A percentile compares a stretch with the other conserved stretches of the same genome.
Conservation (phyloP, 129 eudicot species). For the Pittosporum tobira region DNA sequence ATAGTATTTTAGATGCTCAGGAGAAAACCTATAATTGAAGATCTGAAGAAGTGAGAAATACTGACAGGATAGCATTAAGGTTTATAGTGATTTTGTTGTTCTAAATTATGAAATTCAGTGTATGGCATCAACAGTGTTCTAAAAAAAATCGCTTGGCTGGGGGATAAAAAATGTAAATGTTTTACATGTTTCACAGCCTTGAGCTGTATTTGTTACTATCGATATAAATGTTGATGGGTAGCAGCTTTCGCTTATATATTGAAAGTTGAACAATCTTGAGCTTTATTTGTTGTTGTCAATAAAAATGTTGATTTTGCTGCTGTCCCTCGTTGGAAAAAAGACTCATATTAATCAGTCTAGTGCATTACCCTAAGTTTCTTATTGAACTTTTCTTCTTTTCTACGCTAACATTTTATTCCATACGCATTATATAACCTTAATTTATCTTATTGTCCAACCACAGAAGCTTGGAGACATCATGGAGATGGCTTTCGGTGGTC, state of each 20-base stretch:
- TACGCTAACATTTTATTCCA: neutral
- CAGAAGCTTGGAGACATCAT: slow-evolving; percentile 96
- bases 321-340: no score
- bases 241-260: no score
- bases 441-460: slow-evolving; percentile 17
- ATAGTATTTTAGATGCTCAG: neutral
- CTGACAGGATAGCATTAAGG: neutral
- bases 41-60: neutral
- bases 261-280: no score
- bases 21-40: neutral
- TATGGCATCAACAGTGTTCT: neutral
- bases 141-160: no score
- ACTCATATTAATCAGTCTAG: neutral
- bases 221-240: no score
- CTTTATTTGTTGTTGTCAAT: no score
- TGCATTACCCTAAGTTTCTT: neutral
- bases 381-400: neutral
- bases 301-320: no score
- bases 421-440: neutral
- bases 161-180: no score
- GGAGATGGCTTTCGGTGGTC: slow-evolving; percentile 97
- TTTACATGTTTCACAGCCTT: no score
- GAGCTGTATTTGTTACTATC: no score
- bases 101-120: neutral
- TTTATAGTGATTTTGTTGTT: neutral